Percentiles rank a stretch among this genome's conserved stretches.
phyloP scores from a whole-genome alignment of 169 alveolate species.

The Pseudocohnilembus persalinus region DNA sequence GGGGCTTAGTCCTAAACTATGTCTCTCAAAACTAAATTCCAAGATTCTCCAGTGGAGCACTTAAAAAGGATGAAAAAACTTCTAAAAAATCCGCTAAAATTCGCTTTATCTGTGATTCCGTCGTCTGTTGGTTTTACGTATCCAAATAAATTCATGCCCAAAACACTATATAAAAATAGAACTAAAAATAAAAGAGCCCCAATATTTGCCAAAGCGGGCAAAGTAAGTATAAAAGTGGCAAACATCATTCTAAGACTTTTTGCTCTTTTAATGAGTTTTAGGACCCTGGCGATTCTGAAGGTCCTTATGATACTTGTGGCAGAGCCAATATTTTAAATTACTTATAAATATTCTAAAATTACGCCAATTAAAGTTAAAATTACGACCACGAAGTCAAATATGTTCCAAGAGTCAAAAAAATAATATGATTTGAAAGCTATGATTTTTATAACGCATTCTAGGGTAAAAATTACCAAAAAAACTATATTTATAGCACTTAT shows the following conservation, averaged over 20 bases:
- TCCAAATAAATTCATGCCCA: constrained; percentile 50
- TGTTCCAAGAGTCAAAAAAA: constrained; percentile 30
- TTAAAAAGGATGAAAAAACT: constrained; percentile 39
- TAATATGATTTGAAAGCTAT: constrained; percentile 31
- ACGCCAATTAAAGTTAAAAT: constrained; percentile 52
- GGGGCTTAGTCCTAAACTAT: constrained; percentile 3
- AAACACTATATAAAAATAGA: constrained; percentile 43
- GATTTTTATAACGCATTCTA: constrained; percentile 46
- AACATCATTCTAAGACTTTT: constrained; percentile 35
- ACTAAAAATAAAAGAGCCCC: constrained; percentile 51
- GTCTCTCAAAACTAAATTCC: constrained; percentile 33
- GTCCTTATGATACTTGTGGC: constrained; percentile 42
- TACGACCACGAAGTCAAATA: constrained; percentile 57
- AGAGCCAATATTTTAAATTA: constrained; percentile 19
- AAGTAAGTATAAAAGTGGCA: constrained; percentile 40
- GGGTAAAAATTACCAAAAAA: constrained; percentile 41
- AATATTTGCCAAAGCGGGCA: constrained; percentile 59
- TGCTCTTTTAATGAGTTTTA: constrained; percentile 46
- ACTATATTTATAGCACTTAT: constrained; percentile 28
- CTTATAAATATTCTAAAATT: constrained; percentile 30
- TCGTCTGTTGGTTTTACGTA: constrained; percentile 12
- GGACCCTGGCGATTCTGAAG: constrained; percentile 54
- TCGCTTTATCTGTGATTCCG: constrained; percentile 12
- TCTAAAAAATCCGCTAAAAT: constrained; percentile 20
- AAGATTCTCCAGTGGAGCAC: constrained; percentile 42